Base-by-base conservation (phyloP, 2,329 filamentous ascomycete genomes). In the Rutstroemia sp. region DNA sequence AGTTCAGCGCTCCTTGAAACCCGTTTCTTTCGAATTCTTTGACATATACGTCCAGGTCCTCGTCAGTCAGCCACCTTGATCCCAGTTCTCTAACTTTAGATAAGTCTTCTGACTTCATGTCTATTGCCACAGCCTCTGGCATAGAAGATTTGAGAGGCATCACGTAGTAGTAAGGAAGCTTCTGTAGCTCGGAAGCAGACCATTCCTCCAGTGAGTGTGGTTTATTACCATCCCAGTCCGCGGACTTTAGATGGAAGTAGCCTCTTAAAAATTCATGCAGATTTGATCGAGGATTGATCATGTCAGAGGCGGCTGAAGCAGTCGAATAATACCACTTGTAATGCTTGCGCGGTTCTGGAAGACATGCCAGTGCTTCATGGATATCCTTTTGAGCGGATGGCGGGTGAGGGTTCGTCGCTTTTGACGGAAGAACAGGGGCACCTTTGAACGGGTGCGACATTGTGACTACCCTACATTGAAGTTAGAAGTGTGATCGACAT, bases 231-330 rank as follows among this genome's bases (percentile, higher is more conserved):
- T 69, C 64, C 80, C 81, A 87, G 54, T 79, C 77, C 5, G 79
- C 83, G 53, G 80, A 83, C 67, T 88, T 88, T 49, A 88, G 74
- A 64, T 87, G 79, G 61, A 87, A 81, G 65, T 88, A 88, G 3
- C 85, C 83, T 9, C 83, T 76, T 1, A 88, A 72, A 59, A 87
- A 88, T 1, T 69, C 68, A n/a, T 77, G 73, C 12, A 88, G 72
- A 2, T 81, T 79, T 57, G 80, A 76, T 0, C 71, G 63, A 0
- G 77, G 75, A 27, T 72, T 64, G 21, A 71, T 66, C 77, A 79
- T 80, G 34, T 81, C 73, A 2, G 58, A 37, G 0, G 73, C 74
- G 1, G 81, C 81, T 1, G 66, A 58, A 0, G 73, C 50, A 2
- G 75, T 77, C 2, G 79, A 79, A 63, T 83, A 84, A 68, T 83